Percentiles rank a stretch among this genome's conserved stretches.
Evolutionary conservation across 208 protist genomes (phyloP).

Genomic region (Porcisia hertigi): DNA sequence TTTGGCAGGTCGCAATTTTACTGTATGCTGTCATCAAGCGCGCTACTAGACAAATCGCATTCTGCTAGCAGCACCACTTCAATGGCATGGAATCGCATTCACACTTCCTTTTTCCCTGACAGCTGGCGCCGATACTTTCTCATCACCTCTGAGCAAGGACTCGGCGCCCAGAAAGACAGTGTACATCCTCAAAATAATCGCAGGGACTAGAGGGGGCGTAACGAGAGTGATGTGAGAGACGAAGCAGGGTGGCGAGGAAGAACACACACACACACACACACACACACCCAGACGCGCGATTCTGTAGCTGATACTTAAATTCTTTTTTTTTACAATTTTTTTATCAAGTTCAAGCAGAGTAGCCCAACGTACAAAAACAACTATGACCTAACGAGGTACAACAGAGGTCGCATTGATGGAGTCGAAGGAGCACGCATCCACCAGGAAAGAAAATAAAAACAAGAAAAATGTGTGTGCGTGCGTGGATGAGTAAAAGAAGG

Average conservation of each 20-base stretch:
- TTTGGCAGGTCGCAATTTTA: not conserved
- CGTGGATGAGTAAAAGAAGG: not conserved
- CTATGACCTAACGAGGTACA: not conserved
- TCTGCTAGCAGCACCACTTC: not conserved
- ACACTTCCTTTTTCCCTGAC: not conserved
- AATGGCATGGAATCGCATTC: not conserved
- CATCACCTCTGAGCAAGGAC: not conserved
- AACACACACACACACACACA: not conserved
- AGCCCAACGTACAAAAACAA: not conserved
- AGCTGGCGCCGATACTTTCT: not conserved
- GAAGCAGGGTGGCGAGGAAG: too few species aligned
- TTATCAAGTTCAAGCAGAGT: not conserved
- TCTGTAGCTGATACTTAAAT: too few species aligned
- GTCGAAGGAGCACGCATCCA: not conserved
- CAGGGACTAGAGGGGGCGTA: not conserved
- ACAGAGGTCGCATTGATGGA: not conserved
- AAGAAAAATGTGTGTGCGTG: not conserved
- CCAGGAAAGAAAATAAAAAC: not conserved
- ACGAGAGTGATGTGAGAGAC: not conserved
- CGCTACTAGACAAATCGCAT: not conserved
- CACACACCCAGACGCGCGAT: not conserved
- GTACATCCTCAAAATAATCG: not conserved
- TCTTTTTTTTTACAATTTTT: slow-evolving; percentile 1
- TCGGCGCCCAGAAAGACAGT: not conserved
- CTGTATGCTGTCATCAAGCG: not conserved